Base-by-base conservation (phyloP, 2,329 filamentous ascomycete genomes). In the Aureobasidium subglaciale region DNA sequence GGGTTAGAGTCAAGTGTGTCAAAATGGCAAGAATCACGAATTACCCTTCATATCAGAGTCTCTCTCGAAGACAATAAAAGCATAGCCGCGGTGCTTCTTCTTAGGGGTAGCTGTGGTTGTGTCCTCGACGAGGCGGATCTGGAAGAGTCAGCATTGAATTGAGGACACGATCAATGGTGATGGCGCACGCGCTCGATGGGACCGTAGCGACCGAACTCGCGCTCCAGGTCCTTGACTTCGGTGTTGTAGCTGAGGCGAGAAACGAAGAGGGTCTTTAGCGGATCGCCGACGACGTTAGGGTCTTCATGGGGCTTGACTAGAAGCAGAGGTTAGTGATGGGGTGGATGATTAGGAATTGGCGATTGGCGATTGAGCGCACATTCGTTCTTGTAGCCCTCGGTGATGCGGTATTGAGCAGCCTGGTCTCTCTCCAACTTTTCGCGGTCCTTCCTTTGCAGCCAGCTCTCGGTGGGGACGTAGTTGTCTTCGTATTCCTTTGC, bases 41-140 rank as follows among this genome's bases (percentile, higher is more conserved):
- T 64, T 71, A 96, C 91, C 90, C 90, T 95, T 95, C 91, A 97
- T 96, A 70, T 97, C 93, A 73, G 92, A 91, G 75, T 97, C 93
- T 71, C 89, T 86, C 73, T 97, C 92, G 69, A 92, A 99, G 55
- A 97, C 89, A 63, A 99, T 87, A 69, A 99, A 99, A 59, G 90
- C 93, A 72, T 99, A 99, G 59, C 93, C 93, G 66, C 86, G 81
- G 67, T 95, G 88, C 74, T 91, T 90, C 67, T 73, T 75, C 62
- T 73, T 73, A 3, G 35, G 40, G 5, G 48, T 42, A 11, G 53
- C 32, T 65, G 86, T 40, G 7, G 60, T 53, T 11, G 68, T 63
- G 38, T 87, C 48, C 65, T 83, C 83, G 63, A 96, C 83, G 64
- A 96, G 89, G 60, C 92, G 89, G 66, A 96, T 95, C 88, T 93